Percentiles rank a stretch among this genome's conserved stretches.
Evolutionary conservation across 225 moss, liverwort and hornwort species (phyloP).

Genomic region (Takakia lepidozioides): DNA sequence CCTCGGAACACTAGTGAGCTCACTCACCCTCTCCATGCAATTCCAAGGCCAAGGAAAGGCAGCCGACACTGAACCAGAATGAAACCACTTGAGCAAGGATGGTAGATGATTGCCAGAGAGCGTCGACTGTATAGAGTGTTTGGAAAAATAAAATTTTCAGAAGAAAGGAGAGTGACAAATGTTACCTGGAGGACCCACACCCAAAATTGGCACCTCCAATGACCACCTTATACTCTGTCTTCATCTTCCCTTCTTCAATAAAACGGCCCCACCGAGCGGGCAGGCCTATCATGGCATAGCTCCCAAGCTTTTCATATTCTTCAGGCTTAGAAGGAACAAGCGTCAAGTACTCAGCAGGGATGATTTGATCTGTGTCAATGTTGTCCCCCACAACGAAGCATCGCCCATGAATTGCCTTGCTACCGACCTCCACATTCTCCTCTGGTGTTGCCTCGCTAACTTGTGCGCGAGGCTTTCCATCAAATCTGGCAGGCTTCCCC

Average conservation of each 20-base stretch:
- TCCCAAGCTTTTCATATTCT: conserved; percentile 95
- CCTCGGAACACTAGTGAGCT: too few species aligned
- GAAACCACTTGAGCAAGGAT: too few species aligned
- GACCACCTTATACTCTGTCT: conserved; percentile 68
- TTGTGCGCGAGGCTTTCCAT: conserved; percentile 7
- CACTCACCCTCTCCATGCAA: too few species aligned
- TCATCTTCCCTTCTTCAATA: conserved; percentile 58
- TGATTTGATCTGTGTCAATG: conserved; percentile 99
- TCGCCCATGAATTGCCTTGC: conserved; percentile 65
- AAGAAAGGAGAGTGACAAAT: too few species aligned
- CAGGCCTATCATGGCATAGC: conserved; percentile 92
- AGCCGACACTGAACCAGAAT: too few species aligned
- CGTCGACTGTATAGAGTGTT: too few species aligned
- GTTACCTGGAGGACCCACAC: conserved; percentile 85
- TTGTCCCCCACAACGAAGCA: conserved; percentile 94
- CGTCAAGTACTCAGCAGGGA: conserved; percentile 84
- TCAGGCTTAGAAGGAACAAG: conserved; percentile 86
- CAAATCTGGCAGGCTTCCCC: not conserved
- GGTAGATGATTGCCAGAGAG: too few species aligned
- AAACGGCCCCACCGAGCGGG: conserved; percentile 65
- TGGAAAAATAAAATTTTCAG: too few species aligned
- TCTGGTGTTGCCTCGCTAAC: conserved; percentile 4
- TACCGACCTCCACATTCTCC: conserved; percentile 12
- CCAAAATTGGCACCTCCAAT: conserved; percentile 89
- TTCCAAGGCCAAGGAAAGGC: too few species aligned